Percentiles rank a stretch among this genome's conserved stretches.
These are phyloP conservation scores for Immersiporthe knoxdaviesiana DNA, from an alignment of 2,329 filamentous ascomycete genomes.

Conservation along the genomic window DNA sequence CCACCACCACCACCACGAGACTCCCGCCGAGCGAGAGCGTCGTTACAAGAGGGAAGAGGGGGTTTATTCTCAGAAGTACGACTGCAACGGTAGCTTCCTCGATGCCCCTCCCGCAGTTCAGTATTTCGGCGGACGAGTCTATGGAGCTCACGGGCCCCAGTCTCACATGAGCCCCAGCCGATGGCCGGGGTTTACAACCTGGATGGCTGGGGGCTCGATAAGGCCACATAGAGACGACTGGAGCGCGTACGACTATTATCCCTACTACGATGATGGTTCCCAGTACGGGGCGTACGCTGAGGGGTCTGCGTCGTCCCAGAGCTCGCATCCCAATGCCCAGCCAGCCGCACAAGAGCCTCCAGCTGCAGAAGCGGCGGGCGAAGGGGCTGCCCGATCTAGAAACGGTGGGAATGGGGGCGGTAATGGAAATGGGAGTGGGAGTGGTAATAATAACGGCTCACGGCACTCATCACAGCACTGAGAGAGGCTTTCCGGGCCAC, in stretches of 20 bases:
- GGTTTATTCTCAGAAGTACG: not conserved
- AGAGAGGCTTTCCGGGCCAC: not conserved
- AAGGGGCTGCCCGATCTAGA: not conserved
- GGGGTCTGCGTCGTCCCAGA: not conserved
- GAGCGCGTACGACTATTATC: not conserved
- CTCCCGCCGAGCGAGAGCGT: not conserved
- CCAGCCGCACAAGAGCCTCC: not conserved
- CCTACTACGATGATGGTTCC: not conserved
- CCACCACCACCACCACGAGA: not conserved
- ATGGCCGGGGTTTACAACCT: slow-evolving; percentile 2
- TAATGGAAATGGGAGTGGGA: not conserved
- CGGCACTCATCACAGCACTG: not conserved
- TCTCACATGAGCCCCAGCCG: not conserved
- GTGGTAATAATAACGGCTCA: not conserved
- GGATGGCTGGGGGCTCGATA: not conserved
- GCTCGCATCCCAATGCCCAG: not conserved
- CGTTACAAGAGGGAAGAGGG: not conserved
- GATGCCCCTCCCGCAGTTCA: not conserved
- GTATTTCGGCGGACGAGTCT: not conserved
- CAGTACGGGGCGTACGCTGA: not conserved
- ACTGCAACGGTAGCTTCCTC: not conserved
- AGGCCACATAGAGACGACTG: not conserved
- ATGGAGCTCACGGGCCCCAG: not conserved
- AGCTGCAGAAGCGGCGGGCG: not conserved
- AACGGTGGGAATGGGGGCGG: not conserved